A percentile compares a stretch with the other conserved stretches of the same genome.
phyloP scores from a whole-genome alignment of 441 rosid species.

The Erodium trifolium region DNA sequence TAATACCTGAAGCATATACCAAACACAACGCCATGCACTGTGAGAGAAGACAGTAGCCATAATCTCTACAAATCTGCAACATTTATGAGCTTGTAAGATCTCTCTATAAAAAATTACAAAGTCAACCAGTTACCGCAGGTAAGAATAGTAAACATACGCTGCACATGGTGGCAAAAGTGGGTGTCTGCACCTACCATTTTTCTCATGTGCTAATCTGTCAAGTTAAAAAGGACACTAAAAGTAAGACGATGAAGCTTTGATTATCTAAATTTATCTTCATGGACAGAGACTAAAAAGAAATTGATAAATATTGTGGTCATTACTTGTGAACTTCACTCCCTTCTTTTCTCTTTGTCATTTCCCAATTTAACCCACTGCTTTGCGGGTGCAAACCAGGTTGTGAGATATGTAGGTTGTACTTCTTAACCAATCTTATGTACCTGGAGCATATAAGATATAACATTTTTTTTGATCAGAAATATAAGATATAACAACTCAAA shows the following conservation, averaged over 20 bases:
- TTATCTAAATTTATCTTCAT: slow-evolving; percentile 9
- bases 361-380: slow-evolving; percentile 73
- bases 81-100: slow-evolving; percentile 8
- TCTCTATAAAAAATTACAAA: slow-evolving; percentile 8
- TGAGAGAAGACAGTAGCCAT: slow-evolving; percentile 83
- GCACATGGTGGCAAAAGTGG: slow-evolving; percentile 96
- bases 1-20: slow-evolving; percentile 14
- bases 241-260: background rate
- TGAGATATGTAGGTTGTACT: slow-evolving; percentile 2
- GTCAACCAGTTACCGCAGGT: background rate
- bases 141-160: slow-evolving; percentile 46
- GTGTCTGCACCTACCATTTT: slow-evolving; percentile 73
- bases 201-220: slow-evolving; percentile 60
- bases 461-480: no score
- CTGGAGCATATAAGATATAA: background rate
- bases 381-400: slow-evolving; percentile 46
- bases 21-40: slow-evolving; percentile 53
- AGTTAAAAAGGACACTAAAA: slow-evolving; percentile 10
- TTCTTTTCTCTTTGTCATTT: slow-evolving; percentile 91
- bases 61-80: slow-evolving; percentile 82
- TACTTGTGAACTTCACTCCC: slow-evolving; percentile 88
- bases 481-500: background rate
- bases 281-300: background rate
- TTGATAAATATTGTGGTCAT: slow-evolving; percentile 18
- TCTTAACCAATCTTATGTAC: slow-evolving; percentile 1